Conservation (phyloP, 139 green algal genomes). For the Pseudopediastrum boryanum region DNA sequence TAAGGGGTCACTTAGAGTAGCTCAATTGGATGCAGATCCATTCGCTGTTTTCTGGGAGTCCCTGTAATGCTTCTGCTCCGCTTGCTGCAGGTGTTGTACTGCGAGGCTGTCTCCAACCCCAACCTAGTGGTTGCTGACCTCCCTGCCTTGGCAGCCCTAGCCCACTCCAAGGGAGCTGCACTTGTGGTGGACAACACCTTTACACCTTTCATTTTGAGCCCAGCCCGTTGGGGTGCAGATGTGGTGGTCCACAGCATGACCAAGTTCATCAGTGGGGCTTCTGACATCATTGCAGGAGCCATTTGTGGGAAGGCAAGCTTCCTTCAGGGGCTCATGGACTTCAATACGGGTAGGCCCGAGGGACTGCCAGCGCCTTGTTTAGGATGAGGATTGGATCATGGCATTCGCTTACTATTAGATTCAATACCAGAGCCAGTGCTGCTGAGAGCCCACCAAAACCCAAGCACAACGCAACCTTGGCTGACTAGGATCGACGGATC, state of each 20-base stretch:
- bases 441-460: too few relatives aligned
- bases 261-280: slow-evolving; percentile 79
- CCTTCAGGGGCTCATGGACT: slow-evolving; percentile 66
- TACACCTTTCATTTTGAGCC: slow-evolving; percentile 63
- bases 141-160: slow-evolving; percentile 51
- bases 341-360: slow-evolving; percentile 47
- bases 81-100: slow-evolving; percentile 61
- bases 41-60: too few relatives aligned
- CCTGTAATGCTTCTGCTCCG: background rate
- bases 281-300: slow-evolving; percentile 71
- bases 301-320: slow-evolving; percentile 57
- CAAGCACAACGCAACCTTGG: too few relatives aligned
- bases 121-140: slow-evolving; percentile 74
- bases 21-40: too few relatives aligned
- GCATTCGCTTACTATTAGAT: too few relatives aligned
- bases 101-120: slow-evolving; percentile 72
- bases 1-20: too few relatives aligned
- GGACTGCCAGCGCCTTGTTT: background rate
- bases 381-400: background rate
- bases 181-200: slow-evolving; percentile 89
- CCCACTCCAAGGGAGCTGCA: slow-evolving; percentile 40
- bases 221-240: slow-evolving; percentile 62
- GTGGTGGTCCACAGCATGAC: slow-evolving; percentile 80
- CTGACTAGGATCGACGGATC: too few relatives aligned
- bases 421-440: too few relatives aligned